Evolutionary conservation across 2,329 filamentous ascomycete genomes (phyloP).

Genomic region (Cordyceps farinosa): DNA sequence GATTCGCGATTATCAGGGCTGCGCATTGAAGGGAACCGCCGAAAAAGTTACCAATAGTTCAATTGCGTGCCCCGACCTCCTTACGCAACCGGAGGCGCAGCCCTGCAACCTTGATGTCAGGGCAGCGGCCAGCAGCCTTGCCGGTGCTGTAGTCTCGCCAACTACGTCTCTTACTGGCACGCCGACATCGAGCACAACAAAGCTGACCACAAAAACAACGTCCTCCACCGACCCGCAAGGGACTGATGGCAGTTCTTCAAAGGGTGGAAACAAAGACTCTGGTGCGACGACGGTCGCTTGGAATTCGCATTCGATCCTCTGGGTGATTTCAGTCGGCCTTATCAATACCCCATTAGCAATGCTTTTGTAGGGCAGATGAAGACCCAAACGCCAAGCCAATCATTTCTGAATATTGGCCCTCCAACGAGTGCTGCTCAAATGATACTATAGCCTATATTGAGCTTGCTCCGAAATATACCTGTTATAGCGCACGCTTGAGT

Average conservation of each 20-base stretch:
- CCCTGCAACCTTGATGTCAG: slow-evolving; percentile 15
- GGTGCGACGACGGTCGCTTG: neutral
- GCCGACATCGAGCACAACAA: neutral
- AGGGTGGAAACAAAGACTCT: neutral
- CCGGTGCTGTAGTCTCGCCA: neutral
- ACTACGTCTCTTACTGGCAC: neutral
- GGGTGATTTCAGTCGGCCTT: neutral
- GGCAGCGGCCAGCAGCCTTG: slow-evolving; percentile 13
- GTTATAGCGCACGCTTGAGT: neutral
- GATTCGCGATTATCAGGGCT: slow-evolving; percentile 13
- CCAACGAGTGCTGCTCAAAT: neutral
- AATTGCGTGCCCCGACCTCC: slow-evolving; percentile 9
- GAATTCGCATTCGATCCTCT: neutral
- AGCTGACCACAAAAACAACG: neutral
- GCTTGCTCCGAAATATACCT: neutral
- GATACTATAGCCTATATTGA: neutral
- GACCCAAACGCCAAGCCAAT: neutral
- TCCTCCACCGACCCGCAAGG: neutral
- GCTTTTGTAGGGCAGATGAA: neutral
- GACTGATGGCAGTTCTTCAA: neutral
- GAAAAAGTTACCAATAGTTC: slow-evolving; percentile 1
- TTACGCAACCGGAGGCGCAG: slow-evolving; percentile 9
- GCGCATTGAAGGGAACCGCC: slow-evolving; percentile 1
- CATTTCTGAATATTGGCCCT: neutral
- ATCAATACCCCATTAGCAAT: neutral